Conservation (phyloP, 2,329 filamentous ascomycete species). For the Apiospora hydei region DNA sequence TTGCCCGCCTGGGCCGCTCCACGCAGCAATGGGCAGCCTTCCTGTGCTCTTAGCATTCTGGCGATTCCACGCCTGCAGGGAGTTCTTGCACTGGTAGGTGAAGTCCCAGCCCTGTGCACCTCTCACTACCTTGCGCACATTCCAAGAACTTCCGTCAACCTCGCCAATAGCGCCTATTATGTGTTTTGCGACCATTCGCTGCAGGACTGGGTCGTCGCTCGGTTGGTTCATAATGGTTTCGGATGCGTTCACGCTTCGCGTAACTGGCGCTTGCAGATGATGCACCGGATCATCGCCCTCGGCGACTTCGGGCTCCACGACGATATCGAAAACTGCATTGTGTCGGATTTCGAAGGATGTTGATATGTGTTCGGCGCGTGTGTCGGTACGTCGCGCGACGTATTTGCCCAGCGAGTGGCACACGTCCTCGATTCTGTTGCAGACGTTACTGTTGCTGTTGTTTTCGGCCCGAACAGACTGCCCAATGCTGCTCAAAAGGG, state of each 20-base stretch:
- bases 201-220: conserved; percentile 54
- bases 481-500: conserved; percentile 33
- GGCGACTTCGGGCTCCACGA: conserved; percentile 47
- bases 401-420: conserved; percentile 51
- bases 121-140: conserved; percentile 52
- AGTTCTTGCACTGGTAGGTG: conserved; percentile 61
- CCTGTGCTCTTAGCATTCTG: conserved; percentile 51
- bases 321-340: conserved; percentile 52
- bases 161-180: conserved; percentile 53
- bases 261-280: conserved; percentile 36
- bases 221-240: conserved; percentile 59
- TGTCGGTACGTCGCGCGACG: conserved; percentile 53
- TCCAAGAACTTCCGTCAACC: conserved; percentile 59
- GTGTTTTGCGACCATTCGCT: conserved; percentile 57
- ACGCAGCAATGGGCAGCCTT: conserved; percentile 55
- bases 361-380: conserved; percentile 58
- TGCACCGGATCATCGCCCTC: conserved; percentile 41
- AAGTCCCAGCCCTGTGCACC: conserved; percentile 60
- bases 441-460: conserved; percentile 39
- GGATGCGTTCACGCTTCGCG: conserved; percentile 51
- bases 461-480: conserved; percentile 29
- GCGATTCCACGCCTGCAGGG: conserved; percentile 58
- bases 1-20: conserved; percentile 53
- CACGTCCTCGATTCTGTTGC: conserved; percentile 54
- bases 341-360: conserved; percentile 55